A percentile compares a stretch with the other conserved stretches of the same genome.
These are phyloP conservation scores for Delonix regia DNA, from an alignment of 306 rosid genomes.

Conservation along the genomic window DNA sequence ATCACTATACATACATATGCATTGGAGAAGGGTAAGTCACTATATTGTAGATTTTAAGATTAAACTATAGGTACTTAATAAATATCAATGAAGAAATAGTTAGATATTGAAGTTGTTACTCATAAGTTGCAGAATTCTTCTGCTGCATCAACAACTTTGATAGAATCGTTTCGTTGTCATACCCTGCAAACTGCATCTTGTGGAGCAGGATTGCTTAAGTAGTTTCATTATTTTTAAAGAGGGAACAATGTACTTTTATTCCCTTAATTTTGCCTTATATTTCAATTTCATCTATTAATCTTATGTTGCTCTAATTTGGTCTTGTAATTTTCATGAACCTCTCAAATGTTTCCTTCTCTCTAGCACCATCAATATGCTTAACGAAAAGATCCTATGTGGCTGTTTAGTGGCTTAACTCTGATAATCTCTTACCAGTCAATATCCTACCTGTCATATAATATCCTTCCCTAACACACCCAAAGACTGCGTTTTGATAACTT, in stretches of 20 bases:
- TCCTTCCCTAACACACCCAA: no score
- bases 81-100: neutral
- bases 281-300: no score
- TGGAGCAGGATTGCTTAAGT: neutral
- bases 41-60: slow-evolving; percentile 18
- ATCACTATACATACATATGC: slow-evolving; percentile 89
- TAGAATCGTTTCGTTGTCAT: slow-evolving; percentile 17
- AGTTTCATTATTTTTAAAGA: neutral
- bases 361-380: no score
- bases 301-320: no score
- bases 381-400: no score
- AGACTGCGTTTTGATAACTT: no score
- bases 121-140: slow-evolving; percentile 15
- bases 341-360: no score
- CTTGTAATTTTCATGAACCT: no score
- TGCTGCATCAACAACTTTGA: neutral
- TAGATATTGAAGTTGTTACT: slow-evolving; percentile 2
- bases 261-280: neutral
- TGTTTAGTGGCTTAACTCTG: no score
- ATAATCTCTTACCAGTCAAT: no score
- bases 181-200: slow-evolving; percentile 17
- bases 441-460: no score
- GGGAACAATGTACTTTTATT: neutral
- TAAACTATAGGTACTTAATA: neutral
- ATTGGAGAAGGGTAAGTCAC: slow-evolving; percentile 87